Evolutionary conservation across 805 yeast genomes (phyloP).

Genomic region (Starmerella apicola): DNA sequence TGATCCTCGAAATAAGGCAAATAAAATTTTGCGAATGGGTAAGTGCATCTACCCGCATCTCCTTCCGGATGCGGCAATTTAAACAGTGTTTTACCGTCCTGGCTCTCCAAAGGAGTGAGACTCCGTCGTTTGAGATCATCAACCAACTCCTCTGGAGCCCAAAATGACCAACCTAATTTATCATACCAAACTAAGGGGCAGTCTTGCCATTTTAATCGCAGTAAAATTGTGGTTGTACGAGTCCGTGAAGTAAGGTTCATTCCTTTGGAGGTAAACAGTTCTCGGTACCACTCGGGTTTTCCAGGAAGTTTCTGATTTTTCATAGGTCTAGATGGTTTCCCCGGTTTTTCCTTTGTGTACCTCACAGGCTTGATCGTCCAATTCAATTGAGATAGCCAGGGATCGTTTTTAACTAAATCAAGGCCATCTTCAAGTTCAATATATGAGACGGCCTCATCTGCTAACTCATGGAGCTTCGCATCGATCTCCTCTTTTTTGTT

Average conservation of each 20-base stretch:
- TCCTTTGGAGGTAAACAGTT: slow-evolving; percentile 31
- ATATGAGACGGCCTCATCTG: slow-evolving; percentile 42
- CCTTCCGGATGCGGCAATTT: slow-evolving; percentile 88
- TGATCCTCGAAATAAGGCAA: slow-evolving; percentile 61
- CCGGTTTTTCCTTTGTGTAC: slow-evolving; percentile 57
- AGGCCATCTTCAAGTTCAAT: slow-evolving; percentile 33
- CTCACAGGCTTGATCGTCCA: slow-evolving; percentile 61
- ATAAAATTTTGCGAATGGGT: slow-evolving; percentile 66
- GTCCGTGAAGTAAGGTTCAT: slow-evolving; percentile 59
- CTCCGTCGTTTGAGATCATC: slow-evolving; percentile 29
- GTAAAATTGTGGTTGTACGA: slow-evolving; percentile 60
- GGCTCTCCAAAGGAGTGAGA: slow-evolving; percentile 24
- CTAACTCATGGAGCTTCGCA: slow-evolving; percentile 44
- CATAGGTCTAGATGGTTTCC: slow-evolving; percentile 25
- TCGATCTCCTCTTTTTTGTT: slow-evolving; percentile 46
- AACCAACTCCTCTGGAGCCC: slow-evolving; percentile 33
- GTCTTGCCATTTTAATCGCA: slow-evolving; percentile 75
- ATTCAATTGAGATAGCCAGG: slow-evolving; percentile 83
- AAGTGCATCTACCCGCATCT: slow-evolving; percentile 55
- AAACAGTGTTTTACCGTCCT: slow-evolving; percentile 29
- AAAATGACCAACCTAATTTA: slow-evolving; percentile 78
- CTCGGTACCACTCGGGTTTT: slow-evolving; percentile 86
- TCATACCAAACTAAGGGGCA: slow-evolving; percentile 74
- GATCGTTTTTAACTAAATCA: slow-evolving; percentile 38
- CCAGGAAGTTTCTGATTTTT: slow-evolving; percentile 78